Evolutionary conservation across 345 rosid species (phyloP).

Genomic region (Ceriops decandra): DNA sequence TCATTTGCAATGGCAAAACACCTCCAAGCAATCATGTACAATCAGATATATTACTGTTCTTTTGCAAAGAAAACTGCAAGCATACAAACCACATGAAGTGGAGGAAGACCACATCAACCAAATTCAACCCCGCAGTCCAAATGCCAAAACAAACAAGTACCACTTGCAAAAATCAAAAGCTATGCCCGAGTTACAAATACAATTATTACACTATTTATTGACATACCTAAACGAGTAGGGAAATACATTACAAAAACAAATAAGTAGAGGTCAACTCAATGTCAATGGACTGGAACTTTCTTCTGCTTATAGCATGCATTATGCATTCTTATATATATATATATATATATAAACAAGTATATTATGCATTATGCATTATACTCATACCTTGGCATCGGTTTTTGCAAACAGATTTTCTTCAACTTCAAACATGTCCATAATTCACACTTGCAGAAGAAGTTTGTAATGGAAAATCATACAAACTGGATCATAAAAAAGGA

Average conservation of each 20-base stretch:
- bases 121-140: not conserved
- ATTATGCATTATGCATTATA: not conserved
- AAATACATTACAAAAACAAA: not conserved
- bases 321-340: not conserved
- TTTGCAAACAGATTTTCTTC: constrained; percentile 91
- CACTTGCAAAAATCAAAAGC: not conserved
- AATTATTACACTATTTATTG: not conserved
- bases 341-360: not conserved
- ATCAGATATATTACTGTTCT: too few species aligned
- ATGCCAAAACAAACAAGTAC: not conserved
- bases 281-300: too few species aligned
- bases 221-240: not conserved
- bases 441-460: constrained; percentile 33
- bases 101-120: not conserved
- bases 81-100: too few species aligned
- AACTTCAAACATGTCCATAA: constrained; percentile 77
- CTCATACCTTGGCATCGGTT: constrained; percentile 92
- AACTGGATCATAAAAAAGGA: constrained; percentile 33
- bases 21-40: too few species aligned
- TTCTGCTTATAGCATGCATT: too few species aligned
- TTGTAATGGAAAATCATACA: constrained; percentile 30
- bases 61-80: too few species aligned
- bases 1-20: too few species aligned
- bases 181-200: not conserved
- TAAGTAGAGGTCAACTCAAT: not conserved